phyloP scores from a whole-genome alignment of 2,329 filamentous ascomycete genomes.

The Aspergillus aculeatus region DNA sequence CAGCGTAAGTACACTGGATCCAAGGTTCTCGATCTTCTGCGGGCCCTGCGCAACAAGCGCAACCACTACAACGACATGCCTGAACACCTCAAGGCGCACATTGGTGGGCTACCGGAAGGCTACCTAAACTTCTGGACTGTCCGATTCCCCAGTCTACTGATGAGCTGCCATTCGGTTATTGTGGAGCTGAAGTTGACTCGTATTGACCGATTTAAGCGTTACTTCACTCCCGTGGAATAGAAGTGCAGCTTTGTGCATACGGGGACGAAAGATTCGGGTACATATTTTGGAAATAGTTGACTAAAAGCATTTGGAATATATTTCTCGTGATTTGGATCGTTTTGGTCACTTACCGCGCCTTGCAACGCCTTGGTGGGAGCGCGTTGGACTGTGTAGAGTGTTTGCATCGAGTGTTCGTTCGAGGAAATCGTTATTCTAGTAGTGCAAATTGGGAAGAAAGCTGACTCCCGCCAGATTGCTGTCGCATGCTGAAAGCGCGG shows the following conservation, averaged over 20 bases:
- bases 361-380: no score
- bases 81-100: constrained; percentile 68
- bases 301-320: neutral
- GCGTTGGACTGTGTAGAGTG: neutral
- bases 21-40: constrained; percentile 78
- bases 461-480: no score
- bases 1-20: constrained; percentile 91
- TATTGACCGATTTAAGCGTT: constrained; percentile 44
- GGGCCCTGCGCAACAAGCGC: constrained; percentile 90
- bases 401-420: no score
- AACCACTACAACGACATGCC: constrained; percentile 98
- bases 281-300: neutral
- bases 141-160: constrained; percentile 73
- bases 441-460: no score
- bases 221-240: constrained; percentile 40
- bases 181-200: constrained; percentile 59
- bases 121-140: constrained; percentile 83
- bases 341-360: neutral
- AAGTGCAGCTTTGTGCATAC: neutral
- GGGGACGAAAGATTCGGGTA: neutral
- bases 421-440: no score
- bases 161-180: constrained; percentile 75
- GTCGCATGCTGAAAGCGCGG: no score
- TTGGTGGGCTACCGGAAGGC: constrained; percentile 73
- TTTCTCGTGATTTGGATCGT: neutral